Evolutionary conservation across 768 basidiomycete genomes (phyloP).

Genomic region (Hirschioporus abietinus): DNA sequence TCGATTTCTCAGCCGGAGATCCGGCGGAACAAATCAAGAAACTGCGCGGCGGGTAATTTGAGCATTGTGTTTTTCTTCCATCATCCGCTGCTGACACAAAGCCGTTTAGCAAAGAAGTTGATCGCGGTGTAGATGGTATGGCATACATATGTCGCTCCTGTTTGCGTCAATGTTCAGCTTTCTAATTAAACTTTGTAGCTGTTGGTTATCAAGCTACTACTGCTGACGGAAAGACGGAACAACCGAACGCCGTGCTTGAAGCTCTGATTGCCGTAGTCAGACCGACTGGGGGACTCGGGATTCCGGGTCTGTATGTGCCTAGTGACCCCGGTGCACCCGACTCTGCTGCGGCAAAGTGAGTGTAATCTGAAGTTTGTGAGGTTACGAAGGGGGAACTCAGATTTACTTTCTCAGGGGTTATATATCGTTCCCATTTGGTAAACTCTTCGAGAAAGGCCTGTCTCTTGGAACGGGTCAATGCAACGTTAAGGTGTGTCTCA

Average conservation of each 20-base stretch:
- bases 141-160: not conserved
- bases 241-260: constrained; percentile 50
- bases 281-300: constrained; percentile 51
- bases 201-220: constrained; percentile 53
- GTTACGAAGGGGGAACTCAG: not conserved
- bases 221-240: constrained; percentile 48
- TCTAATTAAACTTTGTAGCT: constrained; percentile 25
- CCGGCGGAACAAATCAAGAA: constrained; percentile 43
- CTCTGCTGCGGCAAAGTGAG: constrained; percentile 42
- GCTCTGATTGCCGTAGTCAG: constrained; percentile 46
- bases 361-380: constrained; percentile 6
- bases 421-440: constrained; percentile 50
- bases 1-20: constrained; percentile 44
- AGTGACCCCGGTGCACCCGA: constrained; percentile 53
- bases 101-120: constrained; percentile 35
- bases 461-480: constrained; percentile 50
- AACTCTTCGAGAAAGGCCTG: constrained; percentile 53
- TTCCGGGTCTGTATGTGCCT: constrained; percentile 53
- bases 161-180: not conserved
- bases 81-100: constrained; percentile 2
- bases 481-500: constrained; percentile 41
- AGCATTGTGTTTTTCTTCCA: not conserved
- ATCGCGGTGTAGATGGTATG: constrained; percentile 45
- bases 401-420: constrained; percentile 31
- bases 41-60: constrained; percentile 36